These are phyloP conservation scores for Withania somnifera DNA, from an alignment of 305 asterid genomes.

Conservation along the genomic window DNA sequence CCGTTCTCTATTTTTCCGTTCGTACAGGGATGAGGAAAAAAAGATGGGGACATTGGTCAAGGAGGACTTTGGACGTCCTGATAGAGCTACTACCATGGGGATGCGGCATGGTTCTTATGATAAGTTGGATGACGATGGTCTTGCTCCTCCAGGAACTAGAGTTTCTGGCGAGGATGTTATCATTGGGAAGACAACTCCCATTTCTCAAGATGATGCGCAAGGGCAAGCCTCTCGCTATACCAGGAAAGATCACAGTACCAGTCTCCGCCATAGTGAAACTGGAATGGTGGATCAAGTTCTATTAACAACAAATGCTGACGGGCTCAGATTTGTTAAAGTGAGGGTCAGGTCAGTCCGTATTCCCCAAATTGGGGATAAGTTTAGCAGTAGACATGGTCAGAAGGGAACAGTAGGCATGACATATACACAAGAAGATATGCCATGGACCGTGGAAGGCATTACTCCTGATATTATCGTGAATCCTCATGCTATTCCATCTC, in stretches of 20 bases:
- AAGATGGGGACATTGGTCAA: slow-evolving; percentile 97
- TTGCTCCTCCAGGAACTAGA: slow-evolving; percentile 98
- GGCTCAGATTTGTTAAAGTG: slow-evolving; percentile 87
- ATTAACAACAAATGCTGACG: slow-evolving; percentile 90
- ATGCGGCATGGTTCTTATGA: slow-evolving; percentile 99
- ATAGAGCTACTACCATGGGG: slow-evolving; percentile 86
- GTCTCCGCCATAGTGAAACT: slow-evolving; percentile 89
- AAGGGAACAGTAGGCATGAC: slow-evolving; percentile 98
- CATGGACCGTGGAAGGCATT: slow-evolving; percentile 88
- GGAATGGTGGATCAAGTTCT: slow-evolving; percentile 96
- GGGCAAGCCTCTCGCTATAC: slow-evolving; percentile 86
- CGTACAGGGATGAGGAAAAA: slow-evolving; percentile 94
- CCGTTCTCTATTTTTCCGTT: slow-evolving; percentile 87
- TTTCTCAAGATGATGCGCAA: slow-evolving; percentile 71
- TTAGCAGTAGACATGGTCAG: slow-evolving; percentile 96
- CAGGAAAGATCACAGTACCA: slow-evolving; percentile 91
- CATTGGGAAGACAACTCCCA: slow-evolving; percentile 97
- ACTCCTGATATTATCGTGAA: slow-evolving; percentile 89
- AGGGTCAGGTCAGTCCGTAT: slow-evolving; percentile 88
- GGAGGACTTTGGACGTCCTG: slow-evolving; percentile 96
- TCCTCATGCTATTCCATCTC: slow-evolving; percentile 97
- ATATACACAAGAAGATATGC: slow-evolving; percentile 98
- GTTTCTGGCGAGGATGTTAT: slow-evolving; percentile 96
- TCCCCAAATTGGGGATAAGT: slow-evolving; percentile 96
- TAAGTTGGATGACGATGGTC: slow-evolving; percentile 92